These are phyloP conservation scores for Ustilago trichophora DNA, from an alignment of 1,284 basidiomycete species.

Conservation along the genomic window DNA sequence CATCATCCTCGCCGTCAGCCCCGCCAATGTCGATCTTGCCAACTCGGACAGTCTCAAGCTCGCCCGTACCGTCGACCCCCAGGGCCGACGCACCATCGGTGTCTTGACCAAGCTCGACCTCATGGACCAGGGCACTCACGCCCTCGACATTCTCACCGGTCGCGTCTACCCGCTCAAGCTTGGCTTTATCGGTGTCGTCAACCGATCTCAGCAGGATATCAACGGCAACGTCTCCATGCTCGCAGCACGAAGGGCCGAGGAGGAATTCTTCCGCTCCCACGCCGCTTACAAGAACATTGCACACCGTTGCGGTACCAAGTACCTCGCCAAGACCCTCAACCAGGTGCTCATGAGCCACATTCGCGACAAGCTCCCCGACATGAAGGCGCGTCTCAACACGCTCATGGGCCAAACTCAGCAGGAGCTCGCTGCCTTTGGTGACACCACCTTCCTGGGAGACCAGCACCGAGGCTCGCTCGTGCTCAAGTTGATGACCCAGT, in stretches of 20 bases:
- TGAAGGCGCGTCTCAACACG: slow-evolving; percentile 98
- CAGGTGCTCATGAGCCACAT: slow-evolving; percentile 97
- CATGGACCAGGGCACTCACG: slow-evolving; percentile 98
- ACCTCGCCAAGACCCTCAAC: slow-evolving; percentile 91
- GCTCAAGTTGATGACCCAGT: slow-evolving; percentile 93
- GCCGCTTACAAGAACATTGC: slow-evolving; percentile 93
- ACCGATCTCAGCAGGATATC: slow-evolving; percentile 97
- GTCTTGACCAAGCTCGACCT: slow-evolving; percentile 96
- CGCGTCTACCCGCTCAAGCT: slow-evolving; percentile 96
- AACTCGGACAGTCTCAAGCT: slow-evolving; percentile 98
- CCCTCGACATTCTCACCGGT: slow-evolving; percentile 92
- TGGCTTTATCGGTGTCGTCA: slow-evolving; percentile 97
- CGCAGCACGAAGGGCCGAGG: slow-evolving; percentile 84
- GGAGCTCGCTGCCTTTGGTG: slow-evolving; percentile 94
- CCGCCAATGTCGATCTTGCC: slow-evolving; percentile 96
- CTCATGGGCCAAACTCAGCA: slow-evolving; percentile 99
- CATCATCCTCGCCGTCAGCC: slow-evolving; percentile 94
- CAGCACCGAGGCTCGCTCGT: slow-evolving; percentile 75
- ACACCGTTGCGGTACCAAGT: slow-evolving; percentile 95
- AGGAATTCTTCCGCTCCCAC: slow-evolving; percentile 90
- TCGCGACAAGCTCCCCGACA: slow-evolving; percentile 96
- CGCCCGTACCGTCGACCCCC: slow-evolving; percentile 91
- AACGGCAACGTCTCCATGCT: slow-evolving; percentile 85
- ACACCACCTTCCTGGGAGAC: slow-evolving; percentile 90
- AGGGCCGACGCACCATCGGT: slow-evolving; percentile 93